Evolutionary conservation across 73 alveolate genomes (phyloP).

Genomic region (Tetrahymena elliotti): DNA sequence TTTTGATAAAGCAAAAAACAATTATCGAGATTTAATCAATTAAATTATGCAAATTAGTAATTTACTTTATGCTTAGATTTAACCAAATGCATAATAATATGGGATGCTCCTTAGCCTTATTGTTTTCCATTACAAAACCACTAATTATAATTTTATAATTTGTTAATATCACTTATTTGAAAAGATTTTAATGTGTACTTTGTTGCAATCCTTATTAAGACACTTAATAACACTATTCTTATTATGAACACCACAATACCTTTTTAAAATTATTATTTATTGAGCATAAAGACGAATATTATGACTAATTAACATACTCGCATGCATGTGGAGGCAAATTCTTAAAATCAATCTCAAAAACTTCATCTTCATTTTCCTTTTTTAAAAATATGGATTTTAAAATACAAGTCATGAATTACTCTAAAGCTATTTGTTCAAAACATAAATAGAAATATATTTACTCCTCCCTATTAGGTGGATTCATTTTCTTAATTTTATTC

Average conservation of each 20-base stretch:
- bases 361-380: background rate
- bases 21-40: no score
- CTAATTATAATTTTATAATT: background rate
- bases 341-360: background rate
- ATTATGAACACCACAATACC: background rate
- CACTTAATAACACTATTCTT: background rate
- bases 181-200: background rate
- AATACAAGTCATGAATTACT: background rate
- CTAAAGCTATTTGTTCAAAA: no score
- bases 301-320: background rate
- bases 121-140: constrained; percentile 21
- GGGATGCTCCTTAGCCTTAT: constrained; percentile 33
- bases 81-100: constrained; percentile 27
- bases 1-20: no score
- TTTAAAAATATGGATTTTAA: background rate
- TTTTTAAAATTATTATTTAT: background rate
- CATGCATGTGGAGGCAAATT: background rate
- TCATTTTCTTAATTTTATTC: background rate
- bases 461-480: background rate
- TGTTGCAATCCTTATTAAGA: background rate
- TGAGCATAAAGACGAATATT: background rate
- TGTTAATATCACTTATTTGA: background rate
- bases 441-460: background rate
- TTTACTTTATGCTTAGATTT: constrained; percentile 8
- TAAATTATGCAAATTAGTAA: background rate